phyloP scores from a whole-genome alignment of 208 protist species.

The Kentomonas sorsogonicus region DNA sequence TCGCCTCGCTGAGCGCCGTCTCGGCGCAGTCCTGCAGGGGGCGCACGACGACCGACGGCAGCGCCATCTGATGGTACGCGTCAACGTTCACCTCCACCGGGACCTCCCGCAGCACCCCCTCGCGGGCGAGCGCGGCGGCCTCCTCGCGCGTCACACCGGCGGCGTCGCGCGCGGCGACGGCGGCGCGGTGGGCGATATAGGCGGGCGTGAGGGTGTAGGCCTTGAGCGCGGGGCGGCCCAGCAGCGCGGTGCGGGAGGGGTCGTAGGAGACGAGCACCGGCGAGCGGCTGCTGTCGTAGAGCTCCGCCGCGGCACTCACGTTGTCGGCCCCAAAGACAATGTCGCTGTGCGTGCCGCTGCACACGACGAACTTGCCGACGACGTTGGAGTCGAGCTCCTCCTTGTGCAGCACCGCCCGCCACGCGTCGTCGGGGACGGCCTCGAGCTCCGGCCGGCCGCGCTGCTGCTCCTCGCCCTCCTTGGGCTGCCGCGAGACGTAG shows the following conservation, averaged over 20 bases:
- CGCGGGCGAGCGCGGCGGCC: conserved; percentile 27
- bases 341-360: conserved; percentile 36
- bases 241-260: conserved; percentile 51
- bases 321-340: conserved; percentile 26
- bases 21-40: conserved; percentile 31
- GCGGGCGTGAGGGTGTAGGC: conserved; percentile 53
- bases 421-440: conserved; percentile 13
- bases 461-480: conserved; percentile 25
- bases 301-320: conserved; percentile 36
- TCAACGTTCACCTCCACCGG: conserved; percentile 57
- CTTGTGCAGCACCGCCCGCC: conserved; percentile 23
- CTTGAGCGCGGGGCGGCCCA: conserved; percentile 53
- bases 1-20: conserved; percentile 28
- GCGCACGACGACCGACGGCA: conserved; percentile 18
- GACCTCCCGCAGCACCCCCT: conserved; percentile 58
- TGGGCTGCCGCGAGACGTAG: conserved; percentile 4
- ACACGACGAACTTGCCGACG: conserved; percentile 52
- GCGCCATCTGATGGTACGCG: conserved; percentile 49
- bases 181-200: conserved; percentile 42
- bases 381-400: conserved; percentile 60
- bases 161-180: no score
- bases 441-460: conserved; percentile 10
- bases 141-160: no score
- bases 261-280: conserved; percentile 69
- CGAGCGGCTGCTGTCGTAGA: conserved; percentile 34